Evolutionary conservation across 2,329 filamentous ascomycete species (phyloP), one percentile per base, ranked within the genome.

Genomic region (Pyrenochaeta sp.): DNA sequence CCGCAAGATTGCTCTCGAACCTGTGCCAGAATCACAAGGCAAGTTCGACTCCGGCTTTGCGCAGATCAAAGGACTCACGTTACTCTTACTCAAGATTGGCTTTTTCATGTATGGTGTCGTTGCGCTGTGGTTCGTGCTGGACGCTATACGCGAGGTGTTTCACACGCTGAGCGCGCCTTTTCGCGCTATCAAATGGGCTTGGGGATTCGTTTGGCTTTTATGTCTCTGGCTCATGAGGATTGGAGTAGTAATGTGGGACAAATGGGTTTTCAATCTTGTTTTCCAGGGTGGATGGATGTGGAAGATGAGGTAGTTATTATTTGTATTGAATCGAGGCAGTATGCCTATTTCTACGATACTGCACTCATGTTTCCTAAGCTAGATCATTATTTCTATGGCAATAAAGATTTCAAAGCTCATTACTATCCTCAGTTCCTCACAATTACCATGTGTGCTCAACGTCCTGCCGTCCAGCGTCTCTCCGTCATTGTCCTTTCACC

Each of bases 121-220:
- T 8, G 70, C 66, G 7, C n/a, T 73, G 48, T 74, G 72, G 58
- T 74, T 66, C 45, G 25, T 74, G 6, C 65, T 75, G 2, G 69
- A 75, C 56, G 72, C 69, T 0, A 47, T 72, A 3, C 34, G 69
- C 10, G 65, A 69, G 37, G 67, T 65, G 2, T 54, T 73, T 8
- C 52, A 65, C 56, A 62, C 59, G 15, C 22, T 75, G 2, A 64
- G 62, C 2, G 67, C 67, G 28, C 71, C 72, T n/a, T 68, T 72
- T 50, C 57, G 68, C 0, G 44, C 48, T 6, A 25, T 64, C 10
- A 67, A 46, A 37, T 45, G 58, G 24, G 24, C 62, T 10, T 40
- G 54, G 9, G 42, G 55, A 12, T 61, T 56, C 28, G 40, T 59
- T 22, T 69, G 62, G 59, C 47, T 61, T n/a, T 53, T 56, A 7